phyloP scores from a whole-genome alignment of 257 asterid genomes.

The Salvia splendens region DNA sequence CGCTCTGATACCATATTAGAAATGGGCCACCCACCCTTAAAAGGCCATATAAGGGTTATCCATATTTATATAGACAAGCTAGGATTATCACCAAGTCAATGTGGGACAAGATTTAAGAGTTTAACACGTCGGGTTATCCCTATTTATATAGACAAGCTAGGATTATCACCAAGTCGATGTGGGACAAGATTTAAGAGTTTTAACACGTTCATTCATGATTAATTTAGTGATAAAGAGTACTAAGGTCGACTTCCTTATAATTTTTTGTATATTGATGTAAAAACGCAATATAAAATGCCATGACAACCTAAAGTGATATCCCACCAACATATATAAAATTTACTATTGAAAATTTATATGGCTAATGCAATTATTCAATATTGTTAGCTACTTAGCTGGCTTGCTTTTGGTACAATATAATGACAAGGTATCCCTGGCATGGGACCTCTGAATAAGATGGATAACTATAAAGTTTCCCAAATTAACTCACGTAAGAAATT shows the following conservation, averaged over 20 bases:
- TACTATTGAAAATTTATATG: not conserved
- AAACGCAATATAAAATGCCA: not conserved
- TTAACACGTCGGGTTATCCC: no score
- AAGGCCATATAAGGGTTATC: no score
- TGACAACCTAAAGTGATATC: conserved; percentile 21
- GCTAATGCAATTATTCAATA: conserved; percentile 23
- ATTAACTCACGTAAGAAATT: not conserved
- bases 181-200: no score
- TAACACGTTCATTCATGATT: no score
- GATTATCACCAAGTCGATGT: no score
- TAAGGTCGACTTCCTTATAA: not conserved
- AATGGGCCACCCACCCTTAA: no score
- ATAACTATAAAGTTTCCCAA: conserved; percentile 4
- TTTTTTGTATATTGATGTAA: not conserved
- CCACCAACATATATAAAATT: not conserved
- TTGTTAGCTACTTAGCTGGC: conserved; percentile 29
- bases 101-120: no score
- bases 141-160: no score
- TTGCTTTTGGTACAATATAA: conserved; percentile 15
- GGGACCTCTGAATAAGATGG: conserved; percentile 29
- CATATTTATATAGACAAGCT: no score
- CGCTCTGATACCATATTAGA: no score
- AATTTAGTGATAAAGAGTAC: not conserved
- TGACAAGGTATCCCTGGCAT: not conserved
- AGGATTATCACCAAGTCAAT: no score